Evolutionary conservation across 2,329 filamentous ascomycete species (phyloP), one percentile per base, ranked within the genome.

Genomic region (Colletotrichum cuscutae): DNA sequence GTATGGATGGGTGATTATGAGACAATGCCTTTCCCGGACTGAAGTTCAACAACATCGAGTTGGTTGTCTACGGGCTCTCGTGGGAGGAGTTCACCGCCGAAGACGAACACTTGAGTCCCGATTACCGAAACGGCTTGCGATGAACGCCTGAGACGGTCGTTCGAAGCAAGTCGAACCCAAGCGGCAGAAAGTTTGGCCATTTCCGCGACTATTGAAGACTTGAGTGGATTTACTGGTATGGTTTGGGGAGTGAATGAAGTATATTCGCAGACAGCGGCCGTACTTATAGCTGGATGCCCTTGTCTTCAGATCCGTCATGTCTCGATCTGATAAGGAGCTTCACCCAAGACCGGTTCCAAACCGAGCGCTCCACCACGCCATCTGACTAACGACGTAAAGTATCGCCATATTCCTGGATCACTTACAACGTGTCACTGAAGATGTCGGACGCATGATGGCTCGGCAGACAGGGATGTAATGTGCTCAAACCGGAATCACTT

Each of bases 51-150:
- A 3, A 82, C 75, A 69, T 88, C 84, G 1, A 89, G 57, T 63
- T 85, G 79, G 65, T 85, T 85, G 76, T 89, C 87, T 1, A 88
- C 81, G 3, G 88, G 88, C 76, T 89, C 77, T 30, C 87, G 80
- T 5, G 88, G 85, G 11, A 84, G 76, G 5, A 89, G 78, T 72
- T 89, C 88, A 59, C 88, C 87, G 26, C 88, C 87, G 66, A 88
- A 89, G 67, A 89, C 81, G 74, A 81, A 86, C 6, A 82, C 81
- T 7, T 78, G 79, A 2, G 79, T 76, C 5, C 80, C 79, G 9
- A 85, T 76, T 13, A 86, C 82, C 0, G 85, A 83, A 4, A 88
- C 68, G 1, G 80, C 80, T 35, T 89, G 87, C 2, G 88, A 89
- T 0, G 88, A 89, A 24, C 88, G 85, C 69, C 83, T 81, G 13